A percentile compares a stretch with the other conserved stretches of the same genome.
phyloP scores from a whole-genome alignment of 768 basidiomycete genomes.

The Gelatoporia subvermispora region DNA sequence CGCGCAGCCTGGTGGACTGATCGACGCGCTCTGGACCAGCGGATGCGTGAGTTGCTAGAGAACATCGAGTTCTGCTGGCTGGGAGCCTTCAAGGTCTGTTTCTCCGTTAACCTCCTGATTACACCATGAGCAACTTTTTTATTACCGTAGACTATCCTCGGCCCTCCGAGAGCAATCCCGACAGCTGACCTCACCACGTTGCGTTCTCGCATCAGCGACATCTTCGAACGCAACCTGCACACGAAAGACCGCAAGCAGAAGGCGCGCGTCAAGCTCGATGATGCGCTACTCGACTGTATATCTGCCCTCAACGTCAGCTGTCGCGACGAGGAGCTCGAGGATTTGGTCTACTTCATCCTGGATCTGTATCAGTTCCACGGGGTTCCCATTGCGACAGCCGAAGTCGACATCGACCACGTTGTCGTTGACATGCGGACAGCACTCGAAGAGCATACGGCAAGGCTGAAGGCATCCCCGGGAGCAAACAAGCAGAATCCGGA shows the following conservation, averaged over 20 bases:
- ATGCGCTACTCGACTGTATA: conserved; percentile 80
- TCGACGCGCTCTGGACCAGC: conserved; percentile 67
- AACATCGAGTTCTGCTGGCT: conserved; percentile 97
- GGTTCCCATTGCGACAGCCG: conserved; percentile 80
- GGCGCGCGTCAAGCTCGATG: conserved; percentile 54
- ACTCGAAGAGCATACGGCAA: conserved; percentile 65
- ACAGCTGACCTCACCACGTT: conserved; percentile 50
- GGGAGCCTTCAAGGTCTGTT: conserved; percentile 88
- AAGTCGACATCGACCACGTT: conserved; percentile 90
- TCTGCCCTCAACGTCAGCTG: conserved; percentile 77
- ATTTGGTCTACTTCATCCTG: conserved; percentile 88
- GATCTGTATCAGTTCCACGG: conserved; percentile 95
- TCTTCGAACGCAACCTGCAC: conserved; percentile 63
- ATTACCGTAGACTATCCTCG: conserved; percentile 54
- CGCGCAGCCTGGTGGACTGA: conserved; percentile 84
- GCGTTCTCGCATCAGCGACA: conserved; percentile 62
- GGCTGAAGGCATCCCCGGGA: conserved; percentile 25
- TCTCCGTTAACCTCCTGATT: not conserved
- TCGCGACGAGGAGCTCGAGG: conserved; percentile 91
- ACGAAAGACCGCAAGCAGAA: conserved; percentile 58
- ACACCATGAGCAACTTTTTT: not conserved
- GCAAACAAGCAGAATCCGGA: conserved; percentile 42
- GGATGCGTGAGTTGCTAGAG: conserved; percentile 68
- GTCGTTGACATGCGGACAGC: conserved; percentile 75
- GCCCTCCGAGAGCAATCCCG: conserved; percentile 38